These are phyloP conservation scores for Halophytophthora polymorphica DNA, from an alignment of 352 stramenopile genomes.

Conservation along the genomic window DNA sequence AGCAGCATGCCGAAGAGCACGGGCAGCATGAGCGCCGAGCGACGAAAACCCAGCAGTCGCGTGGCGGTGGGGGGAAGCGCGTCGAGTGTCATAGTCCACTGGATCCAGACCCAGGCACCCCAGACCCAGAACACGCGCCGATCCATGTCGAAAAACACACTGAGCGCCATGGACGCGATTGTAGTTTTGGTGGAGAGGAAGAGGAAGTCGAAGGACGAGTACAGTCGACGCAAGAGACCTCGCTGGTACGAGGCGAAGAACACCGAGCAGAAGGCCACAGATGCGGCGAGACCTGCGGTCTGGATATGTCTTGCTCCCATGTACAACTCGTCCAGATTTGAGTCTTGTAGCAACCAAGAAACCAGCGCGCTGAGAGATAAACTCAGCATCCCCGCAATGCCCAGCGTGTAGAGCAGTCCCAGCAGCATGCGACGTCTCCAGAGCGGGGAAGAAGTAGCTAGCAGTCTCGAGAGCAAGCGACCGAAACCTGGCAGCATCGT, in stretches of 20 bases:
- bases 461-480: slow-evolving; percentile 8
- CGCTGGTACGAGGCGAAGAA: slow-evolving; percentile 22
- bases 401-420: slow-evolving; percentile 7
- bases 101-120: slow-evolving; percentile 30
- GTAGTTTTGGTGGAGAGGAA: slow-evolving; percentile 26
- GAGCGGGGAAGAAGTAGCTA: slow-evolving; percentile 2
- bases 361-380: slow-evolving; percentile 8
- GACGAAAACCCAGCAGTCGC: slow-evolving; percentile 19
- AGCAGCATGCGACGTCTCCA: slow-evolving; percentile 8
- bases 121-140: slow-evolving; percentile 10
- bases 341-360: slow-evolving; percentile 10
- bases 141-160: slow-evolving; percentile 22
- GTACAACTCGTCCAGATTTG: slow-evolving; percentile 13
- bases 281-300: slow-evolving; percentile 9
- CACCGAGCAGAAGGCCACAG: slow-evolving; percentile 13
- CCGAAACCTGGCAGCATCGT: slow-evolving; percentile 18
- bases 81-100: slow-evolving; percentile 30
- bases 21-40: slow-evolving; percentile 13
- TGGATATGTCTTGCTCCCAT: slow-evolving; percentile 9
- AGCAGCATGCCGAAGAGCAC: slow-evolving; percentile 12
- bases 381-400: slow-evolving; percentile 8
- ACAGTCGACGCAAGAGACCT: slow-evolving; percentile 17
- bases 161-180: slow-evolving; percentile 11
- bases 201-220: slow-evolving; percentile 31
- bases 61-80: slow-evolving; percentile 20